These are phyloP conservation scores for Spizellomyces sp. DNA, from an alignment of 192 early-diverging fungal species.

Conservation along the genomic window DNA sequence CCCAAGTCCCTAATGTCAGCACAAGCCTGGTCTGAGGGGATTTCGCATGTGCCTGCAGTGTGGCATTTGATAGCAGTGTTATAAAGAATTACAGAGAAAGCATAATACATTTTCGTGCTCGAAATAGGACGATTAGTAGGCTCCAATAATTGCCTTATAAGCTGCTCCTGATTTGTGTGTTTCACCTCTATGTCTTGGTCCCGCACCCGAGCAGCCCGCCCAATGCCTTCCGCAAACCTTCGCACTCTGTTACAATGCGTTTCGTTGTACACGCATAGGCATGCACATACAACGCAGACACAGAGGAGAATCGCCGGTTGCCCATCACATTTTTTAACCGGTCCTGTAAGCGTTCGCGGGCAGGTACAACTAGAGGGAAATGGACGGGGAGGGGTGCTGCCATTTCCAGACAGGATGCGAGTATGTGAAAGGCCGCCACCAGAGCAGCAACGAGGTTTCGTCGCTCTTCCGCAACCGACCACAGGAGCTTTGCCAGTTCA, in stretches of 20 bases:
- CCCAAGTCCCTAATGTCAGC: too few relatives aligned
- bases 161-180: too few relatives aligned
- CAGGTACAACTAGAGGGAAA: background rate
- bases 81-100: too few relatives aligned
- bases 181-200: background rate
- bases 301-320: background rate
- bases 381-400: background rate
- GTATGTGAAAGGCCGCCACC: background rate
- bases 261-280: constrained; percentile 2
- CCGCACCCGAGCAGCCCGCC: background rate
- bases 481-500: background rate
- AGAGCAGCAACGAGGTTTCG: background rate
- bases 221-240: background rate
- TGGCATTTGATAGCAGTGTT: too few relatives aligned
- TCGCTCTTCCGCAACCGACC: background rate
- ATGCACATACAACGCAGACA: background rate
- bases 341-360: background rate
- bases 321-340: background rate
- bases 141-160: too few relatives aligned
- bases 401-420: background rate
- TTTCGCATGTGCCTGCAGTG: too few relatives aligned
- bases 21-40: too few relatives aligned
- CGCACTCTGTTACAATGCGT: background rate
- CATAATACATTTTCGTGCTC: too few relatives aligned
- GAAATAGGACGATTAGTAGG: too few relatives aligned